Conservation (phyloP, 2,329 filamentous ascomycete genomes). For the Pleurostoma richardsiae region DNA sequence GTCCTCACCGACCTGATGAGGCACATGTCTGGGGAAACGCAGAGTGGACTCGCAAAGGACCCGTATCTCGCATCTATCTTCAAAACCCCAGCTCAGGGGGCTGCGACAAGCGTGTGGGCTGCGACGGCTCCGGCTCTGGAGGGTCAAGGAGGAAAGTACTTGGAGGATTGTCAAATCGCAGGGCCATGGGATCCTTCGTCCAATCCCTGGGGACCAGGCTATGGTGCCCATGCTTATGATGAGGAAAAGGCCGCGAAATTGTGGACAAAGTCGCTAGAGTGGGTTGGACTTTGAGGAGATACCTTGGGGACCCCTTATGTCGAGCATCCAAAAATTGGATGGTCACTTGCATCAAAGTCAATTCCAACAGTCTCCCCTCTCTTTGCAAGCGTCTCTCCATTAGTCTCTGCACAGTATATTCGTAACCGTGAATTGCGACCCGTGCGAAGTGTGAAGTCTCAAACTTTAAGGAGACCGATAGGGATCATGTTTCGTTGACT, state of each 20-base stretch:
- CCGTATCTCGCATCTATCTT: slow-evolving; percentile 10
- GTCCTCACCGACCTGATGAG: slow-evolving; percentile 25
- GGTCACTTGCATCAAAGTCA: too few relatives aligned
- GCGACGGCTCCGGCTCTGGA: slow-evolving; percentile 30
- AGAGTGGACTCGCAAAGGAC: slow-evolving; percentile 6
- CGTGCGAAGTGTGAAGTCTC: too few relatives aligned
- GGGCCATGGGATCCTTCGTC: slow-evolving; percentile 5
- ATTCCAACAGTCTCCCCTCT: too few relatives aligned
- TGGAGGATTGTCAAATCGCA: slow-evolving; percentile 31
- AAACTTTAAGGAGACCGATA: too few relatives aligned
- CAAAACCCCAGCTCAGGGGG: slow-evolving; percentile 33
- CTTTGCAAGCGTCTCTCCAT: too few relatives aligned
- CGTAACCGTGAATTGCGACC: too few relatives aligned
- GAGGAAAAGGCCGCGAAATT: neutral
- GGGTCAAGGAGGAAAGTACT: slow-evolving; percentile 33
- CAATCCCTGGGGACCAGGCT: neutral
- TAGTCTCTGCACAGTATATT: too few relatives aligned
- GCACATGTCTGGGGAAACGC: slow-evolving; percentile 13
- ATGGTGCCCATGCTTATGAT: neutral
- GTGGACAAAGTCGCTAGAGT: neutral
- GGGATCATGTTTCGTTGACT: too few relatives aligned
- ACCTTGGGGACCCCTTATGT: too few relatives aligned
- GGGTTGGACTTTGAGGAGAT: neutral
- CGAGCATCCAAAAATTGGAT: too few relatives aligned
- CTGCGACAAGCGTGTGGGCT: slow-evolving; percentile 35